Evolutionary conservation across 2,329 filamentous ascomycete genomes (phyloP).

Genomic region (Zymoseptoria ardabiliae): DNA sequence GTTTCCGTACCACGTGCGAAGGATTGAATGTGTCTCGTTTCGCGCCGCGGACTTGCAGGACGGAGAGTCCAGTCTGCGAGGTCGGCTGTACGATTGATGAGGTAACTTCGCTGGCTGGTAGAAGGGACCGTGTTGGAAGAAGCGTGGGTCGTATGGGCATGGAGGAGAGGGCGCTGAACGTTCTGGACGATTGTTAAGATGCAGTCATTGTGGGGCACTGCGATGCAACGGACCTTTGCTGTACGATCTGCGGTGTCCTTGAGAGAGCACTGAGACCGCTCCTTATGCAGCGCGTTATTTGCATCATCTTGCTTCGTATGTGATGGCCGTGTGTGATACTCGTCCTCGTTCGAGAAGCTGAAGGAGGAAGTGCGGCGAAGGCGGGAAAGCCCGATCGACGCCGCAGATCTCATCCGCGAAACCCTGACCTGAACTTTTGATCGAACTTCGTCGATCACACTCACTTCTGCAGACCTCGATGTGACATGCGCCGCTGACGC

Average conservation of each 20-base stretch:
- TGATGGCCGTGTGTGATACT: not conserved
- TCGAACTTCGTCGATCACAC: not conserved
- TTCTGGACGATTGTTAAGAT: conserved; percentile 7
- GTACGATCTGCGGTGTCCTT: not conserved
- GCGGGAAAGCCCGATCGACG: not conserved
- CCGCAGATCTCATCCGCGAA: not conserved
- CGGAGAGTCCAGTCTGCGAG: conserved; percentile 22
- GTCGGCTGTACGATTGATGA: conserved; percentile 10
- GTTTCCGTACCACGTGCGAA: conserved; percentile 53
- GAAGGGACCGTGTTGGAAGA: not conserved
- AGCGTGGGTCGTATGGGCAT: conserved; percentile 14
- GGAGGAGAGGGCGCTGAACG: conserved; percentile 17
- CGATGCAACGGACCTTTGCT: not conserved
- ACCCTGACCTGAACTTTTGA: not conserved
- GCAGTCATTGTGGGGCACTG: not conserved
- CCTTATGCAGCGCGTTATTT: not conserved
- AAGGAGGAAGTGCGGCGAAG: not conserved
- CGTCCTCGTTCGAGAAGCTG: not conserved
- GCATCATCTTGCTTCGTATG: not conserved
- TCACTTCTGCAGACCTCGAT: not conserved
- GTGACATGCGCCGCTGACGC: not conserved
- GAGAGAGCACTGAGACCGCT: not conserved
- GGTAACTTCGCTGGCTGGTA: conserved; percentile 9
- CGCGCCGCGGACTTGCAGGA: conserved; percentile 38
- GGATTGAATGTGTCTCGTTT: conserved; percentile 53